phyloP scores from a whole-genome alignment of 257 asterid species.

The Eustoma russellianum region DNA sequence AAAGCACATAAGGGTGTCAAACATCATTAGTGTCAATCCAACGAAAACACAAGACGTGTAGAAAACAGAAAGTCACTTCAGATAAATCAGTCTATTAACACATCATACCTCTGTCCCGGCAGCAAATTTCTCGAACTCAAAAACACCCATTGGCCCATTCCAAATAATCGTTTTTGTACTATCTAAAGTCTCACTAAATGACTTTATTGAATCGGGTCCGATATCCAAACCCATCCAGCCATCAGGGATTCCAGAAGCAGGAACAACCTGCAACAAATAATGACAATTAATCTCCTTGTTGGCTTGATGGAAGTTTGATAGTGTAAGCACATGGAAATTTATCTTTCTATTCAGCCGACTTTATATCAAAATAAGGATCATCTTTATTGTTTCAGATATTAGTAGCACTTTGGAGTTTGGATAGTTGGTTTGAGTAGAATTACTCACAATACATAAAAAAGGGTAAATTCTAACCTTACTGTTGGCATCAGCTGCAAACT shows the following conservation, averaged over 20 bases:
- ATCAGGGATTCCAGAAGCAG: slow-evolving; percentile 76
- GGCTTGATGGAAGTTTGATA: background rate
- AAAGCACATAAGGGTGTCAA: background rate
- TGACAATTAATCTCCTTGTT: background rate
- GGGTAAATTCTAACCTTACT: slow-evolving; percentile 42
- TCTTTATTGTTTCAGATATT: too few species aligned
- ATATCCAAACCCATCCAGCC: slow-evolving; percentile 91
- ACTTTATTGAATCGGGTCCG: slow-evolving; percentile 67
- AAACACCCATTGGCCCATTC: slow-evolving; percentile 94
- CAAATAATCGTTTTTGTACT: slow-evolving; percentile 63
- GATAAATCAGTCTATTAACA: background rate
- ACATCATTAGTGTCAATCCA: background rate
- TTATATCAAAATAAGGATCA: too few species aligned
- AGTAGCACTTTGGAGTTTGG: too few species aligned
- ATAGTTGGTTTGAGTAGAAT: too few species aligned
- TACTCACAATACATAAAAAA: background rate
- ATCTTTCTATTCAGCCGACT: too few species aligned
- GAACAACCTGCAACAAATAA: slow-evolving; percentile 35
- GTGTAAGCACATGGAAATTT: too few species aligned
- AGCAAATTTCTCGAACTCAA: slow-evolving; percentile 82
- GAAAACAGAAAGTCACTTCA: background rate
- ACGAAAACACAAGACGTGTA: background rate
- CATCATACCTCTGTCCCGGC: slow-evolving; percentile 67
- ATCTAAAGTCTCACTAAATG: slow-evolving; percentile 55
- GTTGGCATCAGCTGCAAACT: slow-evolving; percentile 74